Conservation (phyloP, 805 yeast species). For the Wickerhamiella azymoides region DNA sequence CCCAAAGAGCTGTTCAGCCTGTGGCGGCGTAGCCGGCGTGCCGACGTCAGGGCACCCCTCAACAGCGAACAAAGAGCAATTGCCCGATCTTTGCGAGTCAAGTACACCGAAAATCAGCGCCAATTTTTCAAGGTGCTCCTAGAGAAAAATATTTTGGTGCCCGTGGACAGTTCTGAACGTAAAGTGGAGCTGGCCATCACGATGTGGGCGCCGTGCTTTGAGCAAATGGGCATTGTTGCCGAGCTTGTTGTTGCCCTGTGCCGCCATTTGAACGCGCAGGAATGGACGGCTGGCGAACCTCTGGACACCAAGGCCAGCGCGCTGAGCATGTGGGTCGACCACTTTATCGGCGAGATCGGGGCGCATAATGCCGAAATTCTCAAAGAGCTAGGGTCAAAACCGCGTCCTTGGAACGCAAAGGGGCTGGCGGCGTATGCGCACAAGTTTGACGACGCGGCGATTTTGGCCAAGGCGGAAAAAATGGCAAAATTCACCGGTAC, state of each 20-base stretch:
- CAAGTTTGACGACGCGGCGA: not conserved
- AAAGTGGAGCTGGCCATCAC: slow-evolving; percentile 8
- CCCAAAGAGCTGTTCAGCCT: slow-evolving; percentile 30
- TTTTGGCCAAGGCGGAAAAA: slow-evolving; percentile 11
- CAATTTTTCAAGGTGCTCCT: slow-evolving; percentile 13
- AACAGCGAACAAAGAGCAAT: slow-evolving; percentile 5
- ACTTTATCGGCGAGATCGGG: slow-evolving; percentile 8
- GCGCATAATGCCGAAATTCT: not conserved
- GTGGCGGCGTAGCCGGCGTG: slow-evolving; percentile 38
- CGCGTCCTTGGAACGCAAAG: slow-evolving; percentile 20
- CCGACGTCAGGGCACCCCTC: slow-evolving; percentile 25
- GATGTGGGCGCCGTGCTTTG: slow-evolving; percentile 17
- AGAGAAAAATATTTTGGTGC: slow-evolving; percentile 15
- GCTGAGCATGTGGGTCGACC: slow-evolving; percentile 15
- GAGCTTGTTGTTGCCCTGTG: slow-evolving; percentile 4
- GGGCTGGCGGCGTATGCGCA: slow-evolving; percentile 14
- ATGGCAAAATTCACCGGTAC: slow-evolving; percentile 16
- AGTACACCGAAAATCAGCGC: not conserved
- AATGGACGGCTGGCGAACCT: slow-evolving; percentile 13
- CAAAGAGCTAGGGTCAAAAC: slow-evolving; percentile 1
- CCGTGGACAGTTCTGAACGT: slow-evolving; percentile 8
- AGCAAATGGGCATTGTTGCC: slow-evolving; percentile 5
- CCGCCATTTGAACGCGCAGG: slow-evolving; percentile 7
- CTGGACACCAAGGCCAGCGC: slow-evolving; percentile 1
- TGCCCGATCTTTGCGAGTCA: slow-evolving; percentile 1